Evolutionary conservation across 2,329 filamentous ascomycete genomes (phyloP), one percentile per base, ranked within the genome.

Genomic region (Arthrobotrys musiformis): DNA sequence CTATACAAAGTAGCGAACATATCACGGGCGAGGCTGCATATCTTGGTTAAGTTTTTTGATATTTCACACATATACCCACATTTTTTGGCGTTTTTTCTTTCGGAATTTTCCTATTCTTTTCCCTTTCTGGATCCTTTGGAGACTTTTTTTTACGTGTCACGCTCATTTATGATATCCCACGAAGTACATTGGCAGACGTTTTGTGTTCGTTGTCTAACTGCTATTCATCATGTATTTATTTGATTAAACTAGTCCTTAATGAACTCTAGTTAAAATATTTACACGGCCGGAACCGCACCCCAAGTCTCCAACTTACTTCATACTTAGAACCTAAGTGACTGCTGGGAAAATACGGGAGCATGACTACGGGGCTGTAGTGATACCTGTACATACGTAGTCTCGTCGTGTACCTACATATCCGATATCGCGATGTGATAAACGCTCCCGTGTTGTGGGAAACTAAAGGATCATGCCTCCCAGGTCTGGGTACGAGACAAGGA

Each of bases 111-210:
- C n/a, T n/a, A n/a, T 42, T 42, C 2, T 42, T 42, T 42, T 7
- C 1, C 1, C 1, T 7, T 42, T 42, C 2, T n/a, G n/a, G n/a
- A n/a, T n/a, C n/a, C n/a, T n/a, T n/a, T 22, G 30, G 28, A 58
- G 19, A 40, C 37, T 22, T 22, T 40, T 28, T 15, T 7, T 69
- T 17, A 42, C 40, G n/a, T 42, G 9, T 42, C 52, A 70, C 66
- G 35, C 42, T 70, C 66, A 46, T 62, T n/a, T 70, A 62, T 61
- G 37, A 70, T 63, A 70, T 70, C 44, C 46, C 30, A 50, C 24
- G 30, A 50, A 30, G 28, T 8, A 40, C 13, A 19, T 19, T 42
- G 4, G 40, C n/a, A 19, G 6, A 19, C 19, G n/a, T 40, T 52
- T 4, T 11, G 19, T 69, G 15, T 60, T 40, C 52, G 30, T 28